Conservation (phyloP, 148 eudicot species). For the Rhododendron mucronatum region DNA sequence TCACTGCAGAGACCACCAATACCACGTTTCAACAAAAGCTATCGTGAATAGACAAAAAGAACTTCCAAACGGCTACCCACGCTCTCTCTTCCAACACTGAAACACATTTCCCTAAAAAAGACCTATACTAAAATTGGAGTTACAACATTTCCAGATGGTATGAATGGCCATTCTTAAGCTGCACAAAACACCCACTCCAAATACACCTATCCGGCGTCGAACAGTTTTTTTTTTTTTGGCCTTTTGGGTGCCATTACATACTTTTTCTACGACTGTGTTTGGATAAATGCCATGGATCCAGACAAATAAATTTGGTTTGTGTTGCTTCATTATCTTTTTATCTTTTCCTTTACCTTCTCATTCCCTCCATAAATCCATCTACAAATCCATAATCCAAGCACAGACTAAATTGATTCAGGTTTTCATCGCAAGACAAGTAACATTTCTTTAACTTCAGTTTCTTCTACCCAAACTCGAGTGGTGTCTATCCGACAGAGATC, state of each 20-base stretch:
- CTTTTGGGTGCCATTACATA: background rate
- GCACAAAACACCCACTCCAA: background rate
- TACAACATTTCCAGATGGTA: background rate
- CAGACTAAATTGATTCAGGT: slow-evolving; percentile 6
- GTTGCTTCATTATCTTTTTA: background rate
- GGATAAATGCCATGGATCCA: background rate
- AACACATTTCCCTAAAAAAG: background rate
- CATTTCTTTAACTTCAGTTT: slow-evolving; percentile 26
- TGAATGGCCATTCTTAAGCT: background rate
- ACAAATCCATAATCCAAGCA: background rate
- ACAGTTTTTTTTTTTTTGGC: background rate
- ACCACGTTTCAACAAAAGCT: background rate
- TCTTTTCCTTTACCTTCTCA: background rate
- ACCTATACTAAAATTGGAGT: background rate
- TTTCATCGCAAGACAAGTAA: slow-evolving; percentile 27
- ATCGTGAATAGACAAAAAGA: background rate
- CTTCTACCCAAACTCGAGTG: slow-evolving; percentile 21
- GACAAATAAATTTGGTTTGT: background rate
- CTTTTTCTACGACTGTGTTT: background rate
- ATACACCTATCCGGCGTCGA: background rate
- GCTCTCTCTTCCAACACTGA: background rate
- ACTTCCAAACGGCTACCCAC: background rate
- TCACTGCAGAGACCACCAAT: background rate
- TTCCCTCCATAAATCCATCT: background rate
- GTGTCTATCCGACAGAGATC: slow-evolving; percentile 8